Base-by-base conservation (phyloP, 495 filamentous ascomycete species). In the Pseudoneurospora amorphoporcata region DNA sequence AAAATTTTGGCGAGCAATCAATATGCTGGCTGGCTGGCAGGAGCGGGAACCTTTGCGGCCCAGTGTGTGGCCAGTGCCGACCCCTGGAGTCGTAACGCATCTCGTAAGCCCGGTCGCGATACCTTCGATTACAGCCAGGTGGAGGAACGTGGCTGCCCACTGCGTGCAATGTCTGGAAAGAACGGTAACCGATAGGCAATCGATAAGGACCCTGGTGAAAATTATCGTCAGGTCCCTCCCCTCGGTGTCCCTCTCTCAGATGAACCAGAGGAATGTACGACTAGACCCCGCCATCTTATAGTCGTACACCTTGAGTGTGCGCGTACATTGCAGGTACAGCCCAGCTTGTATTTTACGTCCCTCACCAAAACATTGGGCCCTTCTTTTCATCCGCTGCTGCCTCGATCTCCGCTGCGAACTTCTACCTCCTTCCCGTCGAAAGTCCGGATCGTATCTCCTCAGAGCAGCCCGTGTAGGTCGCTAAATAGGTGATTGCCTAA, bases 1-100 rank as follows among this genome's bases (percentile, higher is more conserved):
- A 77, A 76, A 76, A 73, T 74, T 77, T 77, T 78, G 76, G 77
- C 77, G 76, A 75, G 77, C 74, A 72, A 73, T 19, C 39, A 17
- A 38, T 40, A 39, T 32, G 71, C 39, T 19, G 41, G 35, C 71
- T 68, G 23, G 29, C 35, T 16, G 29, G 37, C 58, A 32, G 35
- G 19, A 43, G 35, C 14, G 35, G n/a, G 37, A 23, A 35, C n/a
- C 70, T 23, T 38, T 37, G 70, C 23, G 38, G 65, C 39, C 47
- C 45, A 53, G 45, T 53, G 45, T 23, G 23, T 23, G 23, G 0
- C 19, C 47, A 58, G 47, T 29, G 47, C 19, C 19, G 47, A 58
- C 47, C 47, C 19, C 53, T 65, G 29, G 53, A 65, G 53, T 65
- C 53, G 53, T 65, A 65, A 65, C 53, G 53, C 29, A 29, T 9